Base-by-base conservation (phyloP, 2,329 filamentous ascomycete species). In the Blastomyces silverae region DNA sequence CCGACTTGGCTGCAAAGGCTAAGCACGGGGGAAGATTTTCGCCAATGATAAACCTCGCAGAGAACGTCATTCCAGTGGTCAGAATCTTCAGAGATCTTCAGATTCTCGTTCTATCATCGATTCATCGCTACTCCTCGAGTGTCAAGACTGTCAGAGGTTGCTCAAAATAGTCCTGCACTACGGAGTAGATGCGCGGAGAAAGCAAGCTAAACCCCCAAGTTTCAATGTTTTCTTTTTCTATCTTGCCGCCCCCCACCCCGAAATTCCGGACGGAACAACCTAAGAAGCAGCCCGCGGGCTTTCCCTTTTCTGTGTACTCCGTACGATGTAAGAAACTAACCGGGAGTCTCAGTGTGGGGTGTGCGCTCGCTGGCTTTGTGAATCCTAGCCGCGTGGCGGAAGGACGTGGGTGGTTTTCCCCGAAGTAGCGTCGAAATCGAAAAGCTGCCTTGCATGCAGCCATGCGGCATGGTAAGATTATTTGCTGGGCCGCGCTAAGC, bases 401-500 rank as follows among this genome's bases (percentile, higher is more conserved):
- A 11, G 25, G 25, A 37, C 22, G n/a, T 53, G 11, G n/a, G 50
- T 53, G n/a, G 13, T 53, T 53, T 34, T 34, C 22, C 25, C 50
- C 22, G 25, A 15, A 56, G 25, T 20, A 56, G 52, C 25, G 28
- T 53, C 10, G n/a, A 53, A 53, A 53, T 25, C 7, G 20, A 52
- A 28, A 56, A 31, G 52, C 52, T 56, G 25, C 25, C 52, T 34
- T 55, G 28, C 52, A 56, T 55, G 52, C 52, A 31, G 22, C 52
- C 28, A 28, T 34, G 25, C 31, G 15, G 20, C 52, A 31, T 56
- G 52, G 25, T 56, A 20, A n/a, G 31, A 31, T 56, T 56, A 31
- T 56, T 56, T 56, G 3, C 17, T 50, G 48, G 48, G 48, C 48
- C 48, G 48, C 48, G 48, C 48, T 50, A 50, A 50, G 48, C 48